Evolutionary conservation across 108 stramenopile species (phyloP), one percentile per base, ranked within the genome.

Genomic region (Thalassiosira profunda): DNA sequence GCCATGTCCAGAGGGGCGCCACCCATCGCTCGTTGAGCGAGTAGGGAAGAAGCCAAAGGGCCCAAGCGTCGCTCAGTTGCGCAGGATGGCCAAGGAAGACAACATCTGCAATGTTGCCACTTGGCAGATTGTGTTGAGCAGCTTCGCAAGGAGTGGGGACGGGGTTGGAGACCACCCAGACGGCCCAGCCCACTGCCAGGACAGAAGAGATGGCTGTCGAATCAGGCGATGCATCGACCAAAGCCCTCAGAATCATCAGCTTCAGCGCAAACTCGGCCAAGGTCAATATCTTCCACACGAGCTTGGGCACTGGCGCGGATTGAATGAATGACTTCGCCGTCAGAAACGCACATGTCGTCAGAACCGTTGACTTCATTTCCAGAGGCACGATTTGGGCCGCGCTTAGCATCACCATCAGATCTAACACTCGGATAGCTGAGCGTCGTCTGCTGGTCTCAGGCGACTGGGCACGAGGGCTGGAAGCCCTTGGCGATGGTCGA

Each of bases 21-120:
- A 40, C 29, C 82, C 82, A 83, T 29, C 82, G 67, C 23, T 79
- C 68, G 23, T 63, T 18, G 4, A 83, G 53, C 14, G 78, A 70
- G 35, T 83, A 83, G 25, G 82, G 82, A 17, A 79, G 47, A 12
- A 83, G 74, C 82, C 82, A 83, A 37, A 83, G 68, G n/a, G 82
- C 82, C 77, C 78, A 83, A 21, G 42, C 63, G 35, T 83, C 82
- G 9, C 52, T 42, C 33, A 83, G 37, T 10, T 74, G 65, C n/a
- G 82, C 78, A 26, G 82, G 82, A 64, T 83, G 82, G 12, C 80
- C 74, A 11, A 74, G 48, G 35, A 74, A 74, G 8, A 70, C 67
- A 12, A 54, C 72, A 33, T 79, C 78, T 36, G 72, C 66, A 23
- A 55, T 67, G 28, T n/a, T 24, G 15, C 15, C 4, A 14, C 41